These are phyloP conservation scores for Staphylotrichum longicolle DNA, from an alignment of 495 filamentous ascomycete species.

Conservation along the genomic window DNA sequence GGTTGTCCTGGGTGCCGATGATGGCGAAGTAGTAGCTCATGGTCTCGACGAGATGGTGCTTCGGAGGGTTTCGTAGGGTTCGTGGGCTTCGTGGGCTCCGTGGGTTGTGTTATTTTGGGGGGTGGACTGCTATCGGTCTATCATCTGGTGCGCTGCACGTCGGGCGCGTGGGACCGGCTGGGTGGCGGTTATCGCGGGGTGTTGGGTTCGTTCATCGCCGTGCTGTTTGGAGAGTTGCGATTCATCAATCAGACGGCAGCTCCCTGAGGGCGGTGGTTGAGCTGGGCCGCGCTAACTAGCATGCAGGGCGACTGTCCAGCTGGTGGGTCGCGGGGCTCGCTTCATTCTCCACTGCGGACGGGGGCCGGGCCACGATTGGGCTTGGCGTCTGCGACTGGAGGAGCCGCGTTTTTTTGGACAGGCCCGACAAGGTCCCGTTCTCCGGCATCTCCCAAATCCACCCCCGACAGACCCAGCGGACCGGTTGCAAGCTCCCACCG, in stretches of 20 bases:
- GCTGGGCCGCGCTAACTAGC: constrained; percentile 12
- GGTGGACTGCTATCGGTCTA: constrained; percentile 28
- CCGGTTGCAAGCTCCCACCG: constrained; percentile 20
- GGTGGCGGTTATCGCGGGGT: background rate
- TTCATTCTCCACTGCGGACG: background rate
- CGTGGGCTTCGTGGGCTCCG: background rate
- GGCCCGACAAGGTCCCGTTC: constrained; percentile 1
- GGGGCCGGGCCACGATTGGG: constrained; percentile 16
- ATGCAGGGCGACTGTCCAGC: constrained; percentile 16
- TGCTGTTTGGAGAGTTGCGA: background rate
- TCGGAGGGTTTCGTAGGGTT: too few relatives aligned
- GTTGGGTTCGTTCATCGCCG: constrained; percentile 3
- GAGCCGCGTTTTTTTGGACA: constrained; percentile 29
- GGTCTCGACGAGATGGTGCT: constrained; percentile 1
- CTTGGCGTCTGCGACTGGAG: constrained; percentile 7
- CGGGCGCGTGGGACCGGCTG: background rate
- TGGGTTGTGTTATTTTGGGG: constrained; percentile 7
- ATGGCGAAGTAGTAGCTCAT: constrained; percentile 99
- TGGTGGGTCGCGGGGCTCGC: constrained; percentile 25
- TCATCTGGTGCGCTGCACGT: constrained; percentile 23
- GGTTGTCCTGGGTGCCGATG: constrained; percentile 88
- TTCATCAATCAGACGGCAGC: background rate
- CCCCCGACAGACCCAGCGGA: background rate
- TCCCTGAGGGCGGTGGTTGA: background rate
- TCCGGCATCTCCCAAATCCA: constrained; percentile 8